Evolutionary conservation across 2,329 filamentous ascomycete genomes (phyloP).

Genomic region (Cladophialophora exuberans): DNA sequence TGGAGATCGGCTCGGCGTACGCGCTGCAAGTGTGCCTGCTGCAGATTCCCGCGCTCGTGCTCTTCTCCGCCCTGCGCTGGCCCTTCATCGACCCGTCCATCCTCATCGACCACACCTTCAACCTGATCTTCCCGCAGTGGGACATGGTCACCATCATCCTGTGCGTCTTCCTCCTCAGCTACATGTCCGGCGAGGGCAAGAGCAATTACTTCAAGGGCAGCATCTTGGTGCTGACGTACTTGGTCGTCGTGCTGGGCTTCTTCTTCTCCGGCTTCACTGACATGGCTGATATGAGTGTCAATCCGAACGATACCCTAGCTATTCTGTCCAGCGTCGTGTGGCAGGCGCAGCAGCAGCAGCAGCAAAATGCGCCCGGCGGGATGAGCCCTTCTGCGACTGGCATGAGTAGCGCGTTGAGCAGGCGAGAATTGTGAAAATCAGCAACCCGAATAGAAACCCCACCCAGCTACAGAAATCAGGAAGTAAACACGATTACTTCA

Average conservation of each 20-base stretch:
- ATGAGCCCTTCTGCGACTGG: not conserved
- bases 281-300: constrained; percentile 52
- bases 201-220: constrained; percentile 99
- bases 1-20: constrained; percentile 98
- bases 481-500: too few species aligned
- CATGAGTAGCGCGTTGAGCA: not conserved
- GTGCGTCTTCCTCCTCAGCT: constrained; percentile 93
- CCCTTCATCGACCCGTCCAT: constrained; percentile 58
- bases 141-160: constrained; percentile 97
- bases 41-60: constrained; percentile 88
- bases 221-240: constrained; percentile 87
- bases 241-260: constrained; percentile 90
- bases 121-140: constrained; percentile 95
- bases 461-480: too few species aligned
- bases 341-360: too few species aligned
- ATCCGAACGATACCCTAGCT: constrained; percentile 52
- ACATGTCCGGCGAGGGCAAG: constrained; percentile 98
- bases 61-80: constrained; percentile 81
- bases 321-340: constrained; percentile 27
- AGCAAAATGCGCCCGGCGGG: constrained; percentile 12
- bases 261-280: constrained; percentile 75
- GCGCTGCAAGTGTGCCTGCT: constrained; percentile 93
- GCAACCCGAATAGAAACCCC: too few species aligned
- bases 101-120: constrained; percentile 56
- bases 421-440: constrained; percentile 19